Conservation (phyloP, 148 eudicot genomes). For the Spergularia bocconei region DNA sequence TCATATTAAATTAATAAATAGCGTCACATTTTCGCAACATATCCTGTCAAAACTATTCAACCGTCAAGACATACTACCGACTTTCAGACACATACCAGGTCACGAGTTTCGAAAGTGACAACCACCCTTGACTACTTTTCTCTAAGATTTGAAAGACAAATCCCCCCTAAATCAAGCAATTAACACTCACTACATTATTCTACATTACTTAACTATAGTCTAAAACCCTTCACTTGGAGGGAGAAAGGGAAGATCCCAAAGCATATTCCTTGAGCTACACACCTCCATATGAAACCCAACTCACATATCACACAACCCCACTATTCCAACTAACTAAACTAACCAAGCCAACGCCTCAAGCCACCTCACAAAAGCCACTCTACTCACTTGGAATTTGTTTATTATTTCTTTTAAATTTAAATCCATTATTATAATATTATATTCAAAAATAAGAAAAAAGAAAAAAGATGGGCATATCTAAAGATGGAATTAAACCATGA, state of each 20-base stretch:
- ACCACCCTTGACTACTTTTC: not conserved
- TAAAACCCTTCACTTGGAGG: not conserved
- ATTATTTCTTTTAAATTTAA: not conserved
- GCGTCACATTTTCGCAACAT: not conserved
- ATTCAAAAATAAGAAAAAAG: not conserved
- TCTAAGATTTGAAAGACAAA: conserved; percentile 21
- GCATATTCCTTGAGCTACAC: conserved; percentile 25
- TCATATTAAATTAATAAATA: conserved; percentile 8
- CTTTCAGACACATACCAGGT: not conserved
- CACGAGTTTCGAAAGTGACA: not conserved
- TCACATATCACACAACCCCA: not conserved
- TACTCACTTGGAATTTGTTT: not conserved
- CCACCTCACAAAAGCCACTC: conserved; percentile 30
- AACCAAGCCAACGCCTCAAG: conserved; percentile 18
- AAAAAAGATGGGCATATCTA: not conserved
- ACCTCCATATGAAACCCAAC: not conserved
- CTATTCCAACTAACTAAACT: conserved; percentile 34
- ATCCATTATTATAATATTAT: not conserved
- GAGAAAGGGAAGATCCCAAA: conserved; percentile 17
- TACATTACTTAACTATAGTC: not conserved
- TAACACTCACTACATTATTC: not conserved
- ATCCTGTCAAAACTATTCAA: not conserved
- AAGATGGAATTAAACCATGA: conserved; percentile 38
- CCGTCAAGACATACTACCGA: not conserved
- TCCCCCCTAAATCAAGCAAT: conserved; percentile 13